phyloP scores from a whole-genome alignment of 192 early-diverging fungal species.

The Entophlyctis luteolus region DNA sequence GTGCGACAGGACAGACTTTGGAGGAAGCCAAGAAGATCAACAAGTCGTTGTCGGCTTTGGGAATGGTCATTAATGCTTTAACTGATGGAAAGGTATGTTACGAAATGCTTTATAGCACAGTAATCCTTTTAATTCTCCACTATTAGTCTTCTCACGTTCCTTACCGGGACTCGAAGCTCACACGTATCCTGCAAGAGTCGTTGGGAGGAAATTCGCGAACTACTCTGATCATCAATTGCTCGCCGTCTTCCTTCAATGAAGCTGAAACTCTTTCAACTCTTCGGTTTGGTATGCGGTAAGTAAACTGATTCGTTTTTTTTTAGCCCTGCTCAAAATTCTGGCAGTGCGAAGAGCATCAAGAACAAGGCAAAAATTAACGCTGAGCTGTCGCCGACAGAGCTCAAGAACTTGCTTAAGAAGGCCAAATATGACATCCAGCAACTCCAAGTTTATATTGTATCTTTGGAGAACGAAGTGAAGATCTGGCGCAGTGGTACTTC shows the following conservation, averaged over 20 bases:
- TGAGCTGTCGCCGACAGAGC: conserved; percentile 88
- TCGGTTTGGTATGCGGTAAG: conserved; percentile 83
- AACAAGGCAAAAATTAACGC: conserved; percentile 99
- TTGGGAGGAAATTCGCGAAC: conserved; percentile 99
- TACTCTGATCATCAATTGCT: conserved; percentile 97
- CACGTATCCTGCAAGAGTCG: conserved; percentile 98
- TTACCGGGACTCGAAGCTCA: conserved; percentile 98
- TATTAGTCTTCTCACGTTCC: conserved; percentile 88
- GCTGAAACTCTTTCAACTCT: conserved; percentile 91
- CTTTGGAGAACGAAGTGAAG: conserved; percentile 83
- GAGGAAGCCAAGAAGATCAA: conserved; percentile 99
- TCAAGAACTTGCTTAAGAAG: conserved; percentile 91
- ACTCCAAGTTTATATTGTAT: conserved; percentile 77
- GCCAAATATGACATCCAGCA: conserved; percentile 74
- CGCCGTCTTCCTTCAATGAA: conserved; percentile 95
- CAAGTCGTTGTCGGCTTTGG: conserved; percentile 93
- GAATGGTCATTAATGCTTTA: conserved; percentile 98
- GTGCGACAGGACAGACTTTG: conserved; percentile 94
- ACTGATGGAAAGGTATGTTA: conserved; percentile 88
- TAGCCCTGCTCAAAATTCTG: not conserved
- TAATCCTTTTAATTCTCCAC: not conserved
- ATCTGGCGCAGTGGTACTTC: conserved; percentile 70
- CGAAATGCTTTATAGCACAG: conserved; percentile 7
- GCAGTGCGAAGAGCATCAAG: conserved; percentile 95
- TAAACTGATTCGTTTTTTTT: not conserved